phyloP scores from a whole-genome alignment of 306 rosid species.

The Casuarina cunninghamiana region DNA sequence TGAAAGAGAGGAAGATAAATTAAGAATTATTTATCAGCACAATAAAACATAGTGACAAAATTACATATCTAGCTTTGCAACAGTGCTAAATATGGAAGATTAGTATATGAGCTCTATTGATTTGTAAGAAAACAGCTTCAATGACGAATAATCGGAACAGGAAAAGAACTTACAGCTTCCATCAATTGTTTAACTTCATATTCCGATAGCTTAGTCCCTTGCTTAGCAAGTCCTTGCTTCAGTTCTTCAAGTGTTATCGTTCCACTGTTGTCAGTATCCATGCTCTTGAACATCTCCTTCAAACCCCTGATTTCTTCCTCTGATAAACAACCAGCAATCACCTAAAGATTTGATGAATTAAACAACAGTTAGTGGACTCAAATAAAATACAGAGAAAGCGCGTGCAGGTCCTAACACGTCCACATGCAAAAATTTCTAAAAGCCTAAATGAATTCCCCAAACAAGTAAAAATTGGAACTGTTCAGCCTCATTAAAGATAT shows the following conservation, averaged over 20 bases:
- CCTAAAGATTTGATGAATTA: conserved; percentile 35
- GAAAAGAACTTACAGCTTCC: conserved; percentile 75
- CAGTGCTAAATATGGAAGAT: background rate
- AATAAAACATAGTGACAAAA: background rate
- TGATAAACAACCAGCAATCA: conserved; percentile 93
- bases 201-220: conserved; percentile 87
- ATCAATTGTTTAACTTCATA: conserved; percentile 78
- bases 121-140: too few relatives aligned
- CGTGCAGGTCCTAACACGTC: too few relatives aligned
- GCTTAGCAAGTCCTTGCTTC: conserved; percentile 92
- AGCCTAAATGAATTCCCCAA: too few relatives aligned
- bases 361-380: background rate
- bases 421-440: background rate
- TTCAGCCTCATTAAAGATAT: too few relatives aligned
- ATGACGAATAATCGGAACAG: background rate
- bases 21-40: background rate
- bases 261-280: conserved; percentile 94
- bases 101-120: too few relatives aligned
- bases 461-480: background rate
- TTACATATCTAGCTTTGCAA: conserved; percentile 5
- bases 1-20: background rate
- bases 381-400: too few relatives aligned
- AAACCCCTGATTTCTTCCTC: conserved; percentile 98
- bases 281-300: conserved; percentile 87
- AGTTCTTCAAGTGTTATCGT: conserved; percentile 97